These are phyloP conservation scores for Myriosclerotinia scirpicola DNA, from an alignment of 2,329 filamentous ascomycete genomes.

Conservation along the genomic window DNA sequence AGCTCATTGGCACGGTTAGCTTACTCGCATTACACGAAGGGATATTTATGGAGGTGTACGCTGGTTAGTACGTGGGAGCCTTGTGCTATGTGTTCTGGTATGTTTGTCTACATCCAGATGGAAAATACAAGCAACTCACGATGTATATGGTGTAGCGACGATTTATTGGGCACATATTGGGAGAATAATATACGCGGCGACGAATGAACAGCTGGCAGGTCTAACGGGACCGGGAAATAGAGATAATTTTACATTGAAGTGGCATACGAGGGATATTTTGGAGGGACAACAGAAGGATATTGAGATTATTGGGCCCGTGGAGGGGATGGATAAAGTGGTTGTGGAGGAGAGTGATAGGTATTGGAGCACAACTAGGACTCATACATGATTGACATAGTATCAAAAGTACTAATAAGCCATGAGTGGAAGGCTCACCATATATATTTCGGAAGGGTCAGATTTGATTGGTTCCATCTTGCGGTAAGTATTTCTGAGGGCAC, in stretches of 20 bases:
- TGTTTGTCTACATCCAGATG: constrained; percentile 27
- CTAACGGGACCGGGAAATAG: constrained; percentile 50
- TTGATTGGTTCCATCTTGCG: too few species aligned
- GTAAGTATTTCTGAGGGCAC: too few species aligned
- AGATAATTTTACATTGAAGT: constrained; percentile 54
- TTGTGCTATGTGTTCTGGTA: constrained; percentile 52
- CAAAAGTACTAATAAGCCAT: too few species aligned
- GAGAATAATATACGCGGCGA: constrained; percentile 51
- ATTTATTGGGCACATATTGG: constrained; percentile 56
- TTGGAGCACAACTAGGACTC: constrained; percentile 44
- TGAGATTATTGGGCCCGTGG: constrained; percentile 51
- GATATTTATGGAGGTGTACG: constrained; percentile 51
- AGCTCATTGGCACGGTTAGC: constrained; percentile 50
- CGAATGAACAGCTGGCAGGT: constrained; percentile 48
- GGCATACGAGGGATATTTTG: constrained; percentile 51
- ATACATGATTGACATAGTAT: not conserved
- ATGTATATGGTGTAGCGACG: constrained; percentile 37
- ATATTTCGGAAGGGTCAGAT: too few species aligned
- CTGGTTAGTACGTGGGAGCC: constrained; percentile 56
- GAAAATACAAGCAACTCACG: not conserved
- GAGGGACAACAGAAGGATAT: constrained; percentile 50
- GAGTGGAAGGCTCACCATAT: too few species aligned
- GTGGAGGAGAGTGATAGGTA: constrained; percentile 49
- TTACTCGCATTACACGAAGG: constrained; percentile 49
- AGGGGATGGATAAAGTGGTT: constrained; percentile 47